phyloP scores from a whole-genome alignment of 371 early-diverging fungal genomes.

The Funneliformis caledonium region DNA sequence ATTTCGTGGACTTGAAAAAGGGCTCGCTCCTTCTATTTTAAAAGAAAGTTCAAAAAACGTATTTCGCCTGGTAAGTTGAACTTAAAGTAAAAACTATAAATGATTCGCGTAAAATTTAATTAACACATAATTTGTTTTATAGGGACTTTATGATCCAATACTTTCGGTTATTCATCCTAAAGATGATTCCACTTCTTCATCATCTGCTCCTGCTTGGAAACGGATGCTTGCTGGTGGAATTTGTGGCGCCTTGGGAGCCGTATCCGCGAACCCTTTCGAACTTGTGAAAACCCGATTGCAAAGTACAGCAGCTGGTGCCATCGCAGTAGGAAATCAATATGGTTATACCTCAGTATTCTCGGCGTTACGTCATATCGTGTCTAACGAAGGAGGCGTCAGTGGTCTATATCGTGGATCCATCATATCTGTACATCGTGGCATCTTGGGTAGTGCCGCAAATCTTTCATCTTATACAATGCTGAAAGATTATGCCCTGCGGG shows the following conservation, averaged over 20 bases:
- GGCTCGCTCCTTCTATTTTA: slow-evolving; percentile 68
- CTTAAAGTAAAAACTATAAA: background rate
- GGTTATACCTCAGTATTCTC: slow-evolving; percentile 62
- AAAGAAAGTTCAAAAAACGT: slow-evolving; percentile 72
- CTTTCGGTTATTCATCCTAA: slow-evolving; percentile 62
- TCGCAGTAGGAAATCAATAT: slow-evolving; percentile 67
- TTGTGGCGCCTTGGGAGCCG: slow-evolving; percentile 74
- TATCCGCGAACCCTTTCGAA: slow-evolving; percentile 75
- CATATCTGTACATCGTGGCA: slow-evolving; percentile 62
- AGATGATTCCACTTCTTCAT: slow-evolving; percentile 49
- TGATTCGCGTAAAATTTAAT: background rate
- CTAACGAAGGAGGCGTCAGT: slow-evolving; percentile 53
- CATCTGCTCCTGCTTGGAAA: slow-evolving; percentile 69
- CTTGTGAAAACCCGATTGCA: slow-evolving; percentile 72
- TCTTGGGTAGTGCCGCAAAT: slow-evolving; percentile 68
- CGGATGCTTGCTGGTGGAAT: slow-evolving; percentile 69
- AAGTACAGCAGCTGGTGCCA: slow-evolving; percentile 51
- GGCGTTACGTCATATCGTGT: slow-evolving; percentile 56
- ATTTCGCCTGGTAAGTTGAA: slow-evolving; percentile 59
- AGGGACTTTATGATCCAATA: slow-evolving; percentile 74
- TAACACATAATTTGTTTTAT: background rate
- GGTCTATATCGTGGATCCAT: slow-evolving; percentile 60
- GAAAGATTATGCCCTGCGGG: slow-evolving; percentile 62
- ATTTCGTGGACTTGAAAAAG: slow-evolving; percentile 68
- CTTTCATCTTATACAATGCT: slow-evolving; percentile 64